Percentiles rank a stretch among this genome's conserved stretches.
These are phyloP conservation scores for Cutaneotrichosporon mucoides DNA, from an alignment of 1,284 basidiomycete species.

Conservation along the genomic window DNA sequence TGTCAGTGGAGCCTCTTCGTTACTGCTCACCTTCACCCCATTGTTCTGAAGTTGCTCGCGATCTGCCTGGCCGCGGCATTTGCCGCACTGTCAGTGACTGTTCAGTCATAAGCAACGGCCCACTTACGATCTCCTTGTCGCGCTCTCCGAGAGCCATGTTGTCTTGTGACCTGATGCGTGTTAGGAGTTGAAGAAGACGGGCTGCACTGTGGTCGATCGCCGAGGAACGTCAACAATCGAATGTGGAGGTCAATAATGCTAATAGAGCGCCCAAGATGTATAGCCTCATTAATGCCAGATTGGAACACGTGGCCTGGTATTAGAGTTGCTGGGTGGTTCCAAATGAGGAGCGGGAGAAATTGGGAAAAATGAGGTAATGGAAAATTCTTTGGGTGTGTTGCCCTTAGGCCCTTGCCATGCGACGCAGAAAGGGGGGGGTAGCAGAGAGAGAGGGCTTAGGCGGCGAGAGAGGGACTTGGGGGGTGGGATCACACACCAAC, in stretches of 20 bases:
- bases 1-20: background rate
- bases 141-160: background rate
- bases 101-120: background rate
- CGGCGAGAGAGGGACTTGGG: background rate
- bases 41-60: conserved; percentile 30
- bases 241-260: background rate
- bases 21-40: conserved; percentile 22
- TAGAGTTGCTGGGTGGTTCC: background rate
- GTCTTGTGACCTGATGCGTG: background rate
- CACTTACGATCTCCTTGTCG: background rate
- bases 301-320: background rate
- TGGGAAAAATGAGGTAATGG: conserved; percentile 1
- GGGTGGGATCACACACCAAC: background rate
- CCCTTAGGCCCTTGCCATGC: background rate
- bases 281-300: no score
- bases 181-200: background rate
- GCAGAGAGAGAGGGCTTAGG: background rate
- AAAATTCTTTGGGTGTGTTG: background rate
- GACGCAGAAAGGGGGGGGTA: background rate
- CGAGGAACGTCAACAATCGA: background rate
- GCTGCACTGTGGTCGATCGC: no score
- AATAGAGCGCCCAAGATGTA: no score
- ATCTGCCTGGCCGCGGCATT: conserved; percentile 37
- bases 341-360: conserved; percentile 9
- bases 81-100: conserved; percentile 9